Conservation (phyloP, 257 asterid genomes). For the Apocynum venetum region DNA sequence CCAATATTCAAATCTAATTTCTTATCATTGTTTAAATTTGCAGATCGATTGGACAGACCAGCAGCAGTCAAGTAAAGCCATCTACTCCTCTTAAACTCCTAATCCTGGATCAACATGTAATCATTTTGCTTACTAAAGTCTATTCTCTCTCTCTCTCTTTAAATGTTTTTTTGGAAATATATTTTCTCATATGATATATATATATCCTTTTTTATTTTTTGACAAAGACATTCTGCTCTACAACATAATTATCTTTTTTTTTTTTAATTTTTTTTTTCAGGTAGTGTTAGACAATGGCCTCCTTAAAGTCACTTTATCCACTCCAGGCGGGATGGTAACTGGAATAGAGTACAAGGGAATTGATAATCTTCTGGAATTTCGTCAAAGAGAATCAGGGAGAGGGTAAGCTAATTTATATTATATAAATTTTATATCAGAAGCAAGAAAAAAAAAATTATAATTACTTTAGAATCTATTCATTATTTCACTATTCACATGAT, state of each 20-base stretch:
- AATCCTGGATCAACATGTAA: conserved; percentile 3
- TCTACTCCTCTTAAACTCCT: neutral
- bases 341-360: neutral
- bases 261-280: neutral
- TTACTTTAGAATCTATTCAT: neutral
- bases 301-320: neutral
- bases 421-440: neutral
- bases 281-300: neutral
- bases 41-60: neutral
- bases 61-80: neutral
- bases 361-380: conserved; percentile 4
- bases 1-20: neutral
- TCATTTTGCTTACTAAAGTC: neutral
- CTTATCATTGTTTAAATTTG: neutral
- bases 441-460: neutral
- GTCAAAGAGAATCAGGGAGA: neutral
- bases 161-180: too few relatives aligned
- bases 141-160: neutral
- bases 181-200: neutral
- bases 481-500: neutral
- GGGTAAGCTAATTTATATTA: neutral
- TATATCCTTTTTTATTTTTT: neutral
- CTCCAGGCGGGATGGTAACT: neutral
- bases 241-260: too few relatives aligned
- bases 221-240: too few relatives aligned